Conservation (phyloP, 495 filamentous ascomycete species). For the Talaromyces ruber region DNA sequence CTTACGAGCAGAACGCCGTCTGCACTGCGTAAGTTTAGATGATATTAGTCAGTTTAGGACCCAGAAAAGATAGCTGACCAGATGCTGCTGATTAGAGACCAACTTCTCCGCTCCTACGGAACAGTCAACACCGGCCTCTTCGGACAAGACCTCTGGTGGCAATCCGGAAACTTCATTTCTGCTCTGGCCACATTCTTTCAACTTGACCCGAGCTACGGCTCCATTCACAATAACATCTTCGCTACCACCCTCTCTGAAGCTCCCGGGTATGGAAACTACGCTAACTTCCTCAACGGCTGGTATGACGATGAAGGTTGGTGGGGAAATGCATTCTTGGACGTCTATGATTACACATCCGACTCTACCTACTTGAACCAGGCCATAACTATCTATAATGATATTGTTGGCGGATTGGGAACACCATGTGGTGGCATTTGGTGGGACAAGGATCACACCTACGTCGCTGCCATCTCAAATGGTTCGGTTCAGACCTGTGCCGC, state of each 20-base stretch:
- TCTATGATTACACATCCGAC: conserved; percentile 44
- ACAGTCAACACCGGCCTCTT: not conserved
- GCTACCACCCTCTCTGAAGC: conserved; percentile 24
- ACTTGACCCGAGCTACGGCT: conserved; percentile 2
- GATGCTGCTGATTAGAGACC: not conserved
- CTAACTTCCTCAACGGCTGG: conserved; percentile 48
- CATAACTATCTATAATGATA: conserved; percentile 47
- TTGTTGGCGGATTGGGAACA: conserved; percentile 39
- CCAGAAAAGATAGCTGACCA: not conserved
- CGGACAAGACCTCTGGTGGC: conserved; percentile 4
- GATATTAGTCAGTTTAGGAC: not conserved
- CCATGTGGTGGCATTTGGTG: conserved; percentile 58
- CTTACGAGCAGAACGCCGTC: conserved; percentile 3
- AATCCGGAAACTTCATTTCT: conserved; percentile 3
- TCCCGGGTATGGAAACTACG: conserved; percentile 14
- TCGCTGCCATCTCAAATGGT: conserved; percentile 36
- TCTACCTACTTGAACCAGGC: conserved; percentile 39
- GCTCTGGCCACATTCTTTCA: not conserved
- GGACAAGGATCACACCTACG: conserved; percentile 47
- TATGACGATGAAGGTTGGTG: conserved; percentile 66
- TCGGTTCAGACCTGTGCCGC: not conserved
- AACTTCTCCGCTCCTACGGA: not conserved
- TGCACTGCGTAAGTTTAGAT: not conserved
- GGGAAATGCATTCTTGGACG: conserved; percentile 49
- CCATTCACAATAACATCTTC: conserved; percentile 14